Base-by-base conservation (phyloP, 202 grass and related monocot species). In the Musa balbisiana region DNA sequence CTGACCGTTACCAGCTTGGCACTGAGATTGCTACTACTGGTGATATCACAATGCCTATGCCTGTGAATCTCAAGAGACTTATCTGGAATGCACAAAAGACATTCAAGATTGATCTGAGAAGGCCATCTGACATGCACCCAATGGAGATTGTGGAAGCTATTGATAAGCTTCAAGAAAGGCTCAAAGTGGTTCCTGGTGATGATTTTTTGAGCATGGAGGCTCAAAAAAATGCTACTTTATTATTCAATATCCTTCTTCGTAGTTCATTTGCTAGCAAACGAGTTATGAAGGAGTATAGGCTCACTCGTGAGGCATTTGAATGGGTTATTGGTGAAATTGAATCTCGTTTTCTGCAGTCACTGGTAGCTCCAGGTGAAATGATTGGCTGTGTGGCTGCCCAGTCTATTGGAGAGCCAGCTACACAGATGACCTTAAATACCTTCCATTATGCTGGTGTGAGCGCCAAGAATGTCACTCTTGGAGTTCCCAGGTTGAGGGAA, bases 391-490 rank as follows among this genome's bases (percentile, higher is more conserved):
- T 98, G 53, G 94, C 94, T 81, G 94, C 94, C 29, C 94, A 98
- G 67, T 98, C 91, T 25, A 93, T 98, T 83, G 94, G 94, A 51
- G 94, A 98, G 83, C 94, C 94, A 79, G 91, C 91, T 23, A 93
- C 91, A 74, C 94, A 98, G 80, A 98, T 98, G 94, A 93, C 94
- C 12, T 74, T 90, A 26, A 93, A 98, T 84, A 98, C 88, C 59
- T 98, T 98, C 81, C 94, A 98, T 71, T 98, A 92, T 92, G 94
- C 94, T 92, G 94, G 94, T 98, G 94, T 98, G 55, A 98, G 94
- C 83, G 94, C 91, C 27, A 98, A 98, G 88, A 98, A 98, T 80
- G 94, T 98, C 49, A 98, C 94, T 73, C 94, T 98, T 89, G 88
- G 94, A 51, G 94, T 98, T 85, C 94, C 94, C 43, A 87, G 94